A percentile compares a stretch with the other conserved stretches of the same genome.
These are phyloP conservation scores for Pyricularia sp. DNA, from an alignment of 2,329 filamentous ascomycete species.

Conservation along the genomic window DNA sequence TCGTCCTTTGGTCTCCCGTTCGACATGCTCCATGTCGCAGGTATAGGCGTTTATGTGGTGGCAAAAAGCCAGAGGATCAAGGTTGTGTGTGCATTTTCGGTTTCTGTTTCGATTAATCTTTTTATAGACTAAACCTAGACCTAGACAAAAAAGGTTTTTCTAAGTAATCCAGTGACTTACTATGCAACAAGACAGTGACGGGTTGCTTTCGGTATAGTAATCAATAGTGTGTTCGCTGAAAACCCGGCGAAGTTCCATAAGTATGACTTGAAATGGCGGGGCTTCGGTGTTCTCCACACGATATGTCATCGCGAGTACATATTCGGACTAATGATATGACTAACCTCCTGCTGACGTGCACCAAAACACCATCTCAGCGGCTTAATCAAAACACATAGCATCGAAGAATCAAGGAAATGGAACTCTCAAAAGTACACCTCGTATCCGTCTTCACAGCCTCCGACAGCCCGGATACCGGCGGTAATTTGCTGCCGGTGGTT, in stretches of 20 bases:
- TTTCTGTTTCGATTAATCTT: background rate
- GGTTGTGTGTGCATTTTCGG: background rate
- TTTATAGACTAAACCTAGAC: background rate
- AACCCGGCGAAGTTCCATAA: background rate
- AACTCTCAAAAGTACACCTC: background rate
- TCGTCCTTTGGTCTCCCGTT: background rate
- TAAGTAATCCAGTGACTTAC: background rate
- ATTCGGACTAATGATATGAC: background rate
- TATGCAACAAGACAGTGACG: background rate
- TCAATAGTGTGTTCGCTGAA: background rate
- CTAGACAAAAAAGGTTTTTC: background rate
- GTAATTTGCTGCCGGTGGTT: background rate
- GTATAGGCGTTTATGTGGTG: background rate
- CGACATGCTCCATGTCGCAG: background rate
- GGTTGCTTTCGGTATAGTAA: background rate
- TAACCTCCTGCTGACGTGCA: background rate
- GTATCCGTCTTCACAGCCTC: background rate
- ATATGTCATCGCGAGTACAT: background rate
- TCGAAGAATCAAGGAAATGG: too few relatives aligned
- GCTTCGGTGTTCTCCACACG: background rate
- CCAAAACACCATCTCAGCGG: background rate
- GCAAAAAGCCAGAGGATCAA: background rate
- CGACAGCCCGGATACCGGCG: background rate
- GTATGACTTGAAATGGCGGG: background rate
- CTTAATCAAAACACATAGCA: too few relatives aligned